Evolutionary conservation across 139 green algal genomes (phyloP), one percentile per base, ranked within the genome.

Genomic region (Deuterostichococcus epilithicus): DNA sequence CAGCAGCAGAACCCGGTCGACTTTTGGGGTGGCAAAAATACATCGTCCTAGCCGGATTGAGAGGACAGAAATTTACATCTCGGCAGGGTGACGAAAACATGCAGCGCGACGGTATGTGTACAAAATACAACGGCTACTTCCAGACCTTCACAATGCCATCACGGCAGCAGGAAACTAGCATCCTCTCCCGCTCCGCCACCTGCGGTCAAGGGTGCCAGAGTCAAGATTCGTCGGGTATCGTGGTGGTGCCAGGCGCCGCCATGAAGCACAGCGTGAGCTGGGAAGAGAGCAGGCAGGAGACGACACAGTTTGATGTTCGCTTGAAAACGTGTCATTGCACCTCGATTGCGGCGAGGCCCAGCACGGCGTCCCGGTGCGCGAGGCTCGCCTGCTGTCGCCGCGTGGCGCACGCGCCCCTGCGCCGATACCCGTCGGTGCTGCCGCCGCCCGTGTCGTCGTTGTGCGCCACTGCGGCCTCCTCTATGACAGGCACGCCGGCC

Each of bases 111-210:
- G 60, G 13, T 33, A 18, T 8, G 10, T 36, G 60, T 26, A 13
- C 26, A 8, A 18, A 33, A 15, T 33, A 42, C 22, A 72, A 8
- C 44, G 69, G 20, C 13, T 30, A 95, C 65, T 89, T 91, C 93
- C 93, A 97, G 1, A 88, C 90, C 72, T 97, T 97, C 59, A 97
- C 82, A 37, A 86, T 80, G 4, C 93, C 93, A 60, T 97, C 93
- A 6, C 86, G 75, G 68, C 83, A 86, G 39, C 77, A 78, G 20
- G 84, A 92, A 15, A 97, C 77, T 80, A 97, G 86, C 76, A 97
- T 63, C 47, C 85, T 82, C 26, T 90, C 78, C 30, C 85, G 83
- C 26, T 90, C 78, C 30, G 66, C 75, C 30, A 79, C 18, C 52
- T 63, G 52, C 52, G 42, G 8, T 23, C 42, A 13, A n/a, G 42